Evolutionary conservation across 371 early-diverging fungal genomes (phyloP), one percentile per base, ranked within the genome.

Genomic region (Batrachochytrium dendrobatidis): DNA sequence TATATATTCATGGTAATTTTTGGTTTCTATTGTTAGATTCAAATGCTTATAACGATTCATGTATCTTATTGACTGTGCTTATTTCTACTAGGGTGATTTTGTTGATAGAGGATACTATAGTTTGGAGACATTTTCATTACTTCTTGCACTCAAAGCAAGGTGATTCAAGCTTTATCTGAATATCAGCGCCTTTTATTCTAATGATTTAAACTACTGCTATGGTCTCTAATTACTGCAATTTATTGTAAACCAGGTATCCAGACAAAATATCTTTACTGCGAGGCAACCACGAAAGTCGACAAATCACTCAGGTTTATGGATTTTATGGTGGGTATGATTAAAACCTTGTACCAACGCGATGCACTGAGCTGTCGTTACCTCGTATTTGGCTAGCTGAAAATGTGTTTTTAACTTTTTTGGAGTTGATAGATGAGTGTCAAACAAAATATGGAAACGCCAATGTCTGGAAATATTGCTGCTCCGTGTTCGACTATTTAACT

Each of bases 41-140:
- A 18, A 35, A n/a, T 31, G 6, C 33, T 10, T 53, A 18, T 28
- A 18, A 22, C 5, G 28, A 4, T 22, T 28, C n/a, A 5, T 46
- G 48, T 6, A 6, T 6, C 17, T 4, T 46, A 6, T 17, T 46
- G 48, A 46, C 28, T 22, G 8, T 46, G 8, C 6, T 28, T 6
- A 4, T 22, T 46, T 4, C 28, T 22, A 22, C 8, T 59, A 83
- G 83, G 99, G 99, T 25, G 99, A 99, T 69, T 99, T 96, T 83
- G 99, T 99, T 10, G 99, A 99, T 78, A 85, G 99, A 56, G 99
- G 99, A 22, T 97, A 95, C 74, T 95, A 96, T 79, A 91, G 92
- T 66, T 82, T 99, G 56, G 99, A 99, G 69, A 96, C 99, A 5
- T 90, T 98, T 60, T 90, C 95, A 26, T 68, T 98, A 55, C 73